Evolutionary conservation across 192 early-diverging fungal species (phyloP).

Genomic region (Mortierella claussenii): DNA sequence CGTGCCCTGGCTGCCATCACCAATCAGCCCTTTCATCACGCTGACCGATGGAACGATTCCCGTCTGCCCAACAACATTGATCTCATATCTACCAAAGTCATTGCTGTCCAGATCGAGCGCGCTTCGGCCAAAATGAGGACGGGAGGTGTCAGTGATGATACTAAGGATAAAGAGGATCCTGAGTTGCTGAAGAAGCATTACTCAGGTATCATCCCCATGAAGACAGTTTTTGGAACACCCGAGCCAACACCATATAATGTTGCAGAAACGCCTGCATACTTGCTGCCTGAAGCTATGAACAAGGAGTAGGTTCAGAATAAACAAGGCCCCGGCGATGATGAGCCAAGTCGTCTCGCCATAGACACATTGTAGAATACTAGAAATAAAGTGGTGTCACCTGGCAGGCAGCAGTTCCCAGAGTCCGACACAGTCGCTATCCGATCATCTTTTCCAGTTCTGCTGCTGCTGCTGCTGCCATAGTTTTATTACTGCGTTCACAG

Average conservation of each 20-base stretch:
- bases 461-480: no score
- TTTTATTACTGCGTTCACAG: no score
- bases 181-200: constrained; percentile 39
- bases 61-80: constrained; percentile 42
- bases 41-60: constrained; percentile 56
- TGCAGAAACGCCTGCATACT: constrained; percentile 16
- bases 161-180: constrained; percentile 20
- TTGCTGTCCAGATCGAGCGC: constrained; percentile 40
- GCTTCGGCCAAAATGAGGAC: constrained; percentile 28
- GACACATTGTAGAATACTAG: no score
- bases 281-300: constrained; percentile 41
- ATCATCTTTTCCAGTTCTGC: no score
- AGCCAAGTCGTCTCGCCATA: no score
- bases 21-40: constrained; percentile 55
- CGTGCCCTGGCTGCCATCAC: constrained; percentile 56
- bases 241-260: constrained; percentile 23
- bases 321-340: no score
- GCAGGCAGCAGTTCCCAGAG: no score
- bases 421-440: no score
- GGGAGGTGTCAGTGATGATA: constrained; percentile 31
- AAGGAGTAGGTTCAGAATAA: no score
- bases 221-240: constrained; percentile 28
- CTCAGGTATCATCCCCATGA: constrained; percentile 28
- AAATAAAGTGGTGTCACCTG: no score
- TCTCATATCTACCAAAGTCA: constrained; percentile 45